Evolutionary conservation across 306 rosid genomes (phyloP), one percentile per base, ranked within the genome.

Genomic region (Delonix regia): DNA sequence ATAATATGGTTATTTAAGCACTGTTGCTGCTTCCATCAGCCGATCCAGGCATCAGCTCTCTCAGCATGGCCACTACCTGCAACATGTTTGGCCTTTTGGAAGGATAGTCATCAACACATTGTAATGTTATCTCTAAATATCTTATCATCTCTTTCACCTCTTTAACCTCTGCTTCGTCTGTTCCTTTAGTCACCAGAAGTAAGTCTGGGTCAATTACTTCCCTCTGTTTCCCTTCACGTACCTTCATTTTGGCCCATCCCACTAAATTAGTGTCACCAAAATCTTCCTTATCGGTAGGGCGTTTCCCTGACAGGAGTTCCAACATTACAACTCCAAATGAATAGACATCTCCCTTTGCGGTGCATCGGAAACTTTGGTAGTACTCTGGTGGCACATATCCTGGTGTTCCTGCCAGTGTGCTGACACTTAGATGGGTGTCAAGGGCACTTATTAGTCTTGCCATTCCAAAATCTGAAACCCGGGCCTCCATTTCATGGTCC

Each of bases 351-450:
- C 98, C 98, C 75, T 89, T 92, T 6, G 97, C 97, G 19, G 98
- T 94, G 92, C 98, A 94, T 78, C 98, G 71, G 85, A 94, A 94
- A 63, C 98, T 94, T 71, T 94, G 98, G 87, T 94, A 94, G 81
- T 94, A 94, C 78, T 94, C 98, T 44, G 98, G 98, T 49, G 98
- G 98, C 71, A 94, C 98, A 69, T 94, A 94, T 63, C 98, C 98
- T 0, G 98, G 97, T 48, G 98, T 94, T 77, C 98, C 98, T 55
- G 98, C 98, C 4, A 94, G 85, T 42, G 98, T 94, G 97, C 98
- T 94, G 7, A 94, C 98, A 48, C 98, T 94, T 8, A 94, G 89
- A 64, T 94, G 98, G 7, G 98, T 94, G 76, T 94, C 98, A 51
- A 94, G 97, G 16, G 98, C 98, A 77, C 98, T 94, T 74, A 94